Evolutionary conservation across 345 rosid species (phyloP).

Genomic region (Cardamine chenopodiifolia): DNA sequence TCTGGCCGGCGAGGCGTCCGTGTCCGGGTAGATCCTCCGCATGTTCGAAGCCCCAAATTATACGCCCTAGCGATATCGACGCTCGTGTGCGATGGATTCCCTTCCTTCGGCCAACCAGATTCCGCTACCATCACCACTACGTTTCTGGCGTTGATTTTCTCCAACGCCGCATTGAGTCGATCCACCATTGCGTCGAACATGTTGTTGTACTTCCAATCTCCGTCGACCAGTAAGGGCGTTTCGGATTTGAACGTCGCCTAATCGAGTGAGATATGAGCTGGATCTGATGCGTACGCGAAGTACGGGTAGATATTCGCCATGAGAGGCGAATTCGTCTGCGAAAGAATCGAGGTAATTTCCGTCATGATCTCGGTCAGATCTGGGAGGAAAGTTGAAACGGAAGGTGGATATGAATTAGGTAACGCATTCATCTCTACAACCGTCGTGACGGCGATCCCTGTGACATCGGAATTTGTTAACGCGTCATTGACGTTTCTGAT

Average conservation of each 20-base stretch:
- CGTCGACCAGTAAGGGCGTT: constrained; percentile 32
- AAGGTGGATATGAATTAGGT: constrained; percentile 45
- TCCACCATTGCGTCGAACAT: constrained; percentile 48
- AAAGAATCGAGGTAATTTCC: constrained; percentile 23
- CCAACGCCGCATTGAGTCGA: constrained; percentile 37
- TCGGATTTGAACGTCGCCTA: constrained; percentile 38
- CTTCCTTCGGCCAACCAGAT: constrained; percentile 35
- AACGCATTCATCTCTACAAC: constrained; percentile 24
- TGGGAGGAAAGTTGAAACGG: constrained; percentile 31
- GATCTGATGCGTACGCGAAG: constrained; percentile 46
- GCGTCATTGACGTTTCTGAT: constrained; percentile 39
- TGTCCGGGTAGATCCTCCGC: background rate
- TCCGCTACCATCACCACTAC: constrained; percentile 34
- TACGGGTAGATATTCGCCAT: constrained; percentile 50
- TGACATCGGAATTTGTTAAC: background rate
- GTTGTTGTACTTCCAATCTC: constrained; percentile 35
- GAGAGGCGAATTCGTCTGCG: constrained; percentile 36
- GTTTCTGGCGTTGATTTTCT: constrained; percentile 15
- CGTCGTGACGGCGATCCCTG: constrained; percentile 37
- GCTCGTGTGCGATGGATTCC: constrained; percentile 13
- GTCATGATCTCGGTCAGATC: constrained; percentile 23
- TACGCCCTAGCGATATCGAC: constrained; percentile 28
- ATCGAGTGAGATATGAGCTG: constrained; percentile 33
- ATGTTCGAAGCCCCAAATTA: background rate
- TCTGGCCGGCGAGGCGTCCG: constrained; percentile 43